Evolutionary conservation across 2,329 filamentous ascomycete genomes (phyloP).

Genomic region (Endoconidiophora polonica): DNA sequence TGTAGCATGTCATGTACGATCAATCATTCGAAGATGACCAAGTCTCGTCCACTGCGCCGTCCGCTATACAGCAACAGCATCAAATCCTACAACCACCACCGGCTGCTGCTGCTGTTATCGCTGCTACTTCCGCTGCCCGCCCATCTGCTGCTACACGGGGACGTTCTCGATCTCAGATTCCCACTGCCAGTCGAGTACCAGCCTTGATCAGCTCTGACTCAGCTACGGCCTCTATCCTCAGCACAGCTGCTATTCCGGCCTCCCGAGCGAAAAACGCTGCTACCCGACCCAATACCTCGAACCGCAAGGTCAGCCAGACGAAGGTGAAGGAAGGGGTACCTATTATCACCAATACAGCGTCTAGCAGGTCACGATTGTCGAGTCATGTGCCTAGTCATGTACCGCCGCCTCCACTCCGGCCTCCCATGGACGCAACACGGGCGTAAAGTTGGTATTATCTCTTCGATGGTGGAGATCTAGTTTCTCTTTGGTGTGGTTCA

Average conservation of each 20-base stretch:
- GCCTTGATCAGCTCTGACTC: background rate
- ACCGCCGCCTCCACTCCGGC: constrained; percentile 7
- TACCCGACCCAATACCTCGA: background rate
- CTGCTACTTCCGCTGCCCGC: background rate
- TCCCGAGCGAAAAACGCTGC: background rate
- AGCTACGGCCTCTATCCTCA: background rate
- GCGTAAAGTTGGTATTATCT: background rate
- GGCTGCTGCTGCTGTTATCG: background rate
- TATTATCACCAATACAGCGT: background rate
- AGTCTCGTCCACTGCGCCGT: background rate
- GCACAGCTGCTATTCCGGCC: background rate
- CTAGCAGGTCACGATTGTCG: constrained; percentile 1
- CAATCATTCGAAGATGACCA: constrained; percentile 2
- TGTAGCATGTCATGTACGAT: constrained; percentile 10
- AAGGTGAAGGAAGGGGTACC: constrained; percentile 6
- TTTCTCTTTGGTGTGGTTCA: background rate
- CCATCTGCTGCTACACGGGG: background rate
- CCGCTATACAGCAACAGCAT: background rate
- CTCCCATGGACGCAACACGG: constrained; percentile 9
- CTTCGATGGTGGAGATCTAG: too few species aligned
- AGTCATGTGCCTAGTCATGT: constrained; percentile 4
- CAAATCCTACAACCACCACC: background rate
- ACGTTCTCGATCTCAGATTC: background rate
- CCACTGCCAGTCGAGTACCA: background rate
- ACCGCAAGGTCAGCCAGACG: constrained; percentile 5